Percentiles rank a stretch among this genome's conserved stretches.
Evolutionary conservation across 495 filamentous ascomycete genomes (phyloP).

Genomic region (Aspergillus asperescens): DNA sequence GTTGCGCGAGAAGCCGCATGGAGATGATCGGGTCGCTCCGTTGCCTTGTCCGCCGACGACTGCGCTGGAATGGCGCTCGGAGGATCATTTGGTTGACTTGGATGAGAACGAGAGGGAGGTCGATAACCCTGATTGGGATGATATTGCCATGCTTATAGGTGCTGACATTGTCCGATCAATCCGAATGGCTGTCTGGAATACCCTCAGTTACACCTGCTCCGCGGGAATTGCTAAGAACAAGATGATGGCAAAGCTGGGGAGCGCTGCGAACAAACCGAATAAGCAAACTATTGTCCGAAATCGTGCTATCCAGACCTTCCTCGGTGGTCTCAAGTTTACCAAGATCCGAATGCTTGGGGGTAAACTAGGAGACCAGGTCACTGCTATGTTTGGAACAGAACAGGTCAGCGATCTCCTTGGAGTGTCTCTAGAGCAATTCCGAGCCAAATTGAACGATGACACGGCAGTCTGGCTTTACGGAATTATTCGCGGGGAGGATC

Average conservation of each 20-base stretch:
- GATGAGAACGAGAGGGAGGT: conserved; percentile 66
- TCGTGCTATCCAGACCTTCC: conserved; percentile 73
- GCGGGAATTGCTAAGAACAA: conserved; percentile 87
- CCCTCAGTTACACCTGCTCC: conserved; percentile 82
- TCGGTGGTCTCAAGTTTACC: conserved; percentile 85
- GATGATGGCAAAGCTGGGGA: conserved; percentile 91
- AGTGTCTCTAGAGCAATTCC: conserved; percentile 71
- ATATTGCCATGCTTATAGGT: conserved; percentile 78
- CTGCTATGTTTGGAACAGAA: conserved; percentile 71
- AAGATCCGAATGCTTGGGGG: conserved; percentile 94
- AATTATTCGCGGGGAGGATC: conserved; percentile 78
- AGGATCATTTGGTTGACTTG: conserved; percentile 71
- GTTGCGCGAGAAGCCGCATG: conserved; percentile 54
- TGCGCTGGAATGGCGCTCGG: conserved; percentile 70
- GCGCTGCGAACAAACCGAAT: conserved; percentile 86
- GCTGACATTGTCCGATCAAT: conserved; percentile 83
- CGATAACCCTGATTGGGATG: conserved; percentile 92
- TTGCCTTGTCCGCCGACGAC: conserved; percentile 71
- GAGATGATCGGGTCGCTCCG: conserved; percentile 65
- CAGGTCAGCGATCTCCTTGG: conserved; percentile 68
- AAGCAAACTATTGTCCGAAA: conserved; percentile 86
- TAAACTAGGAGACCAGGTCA: conserved; percentile 88
- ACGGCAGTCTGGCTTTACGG: conserved; percentile 85
- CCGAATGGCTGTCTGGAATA: conserved; percentile 57
- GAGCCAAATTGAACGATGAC: conserved; percentile 75